Base-by-base conservation (phyloP, 495 filamentous ascomycete genomes). In the Trichoderma erinaceum region DNA sequence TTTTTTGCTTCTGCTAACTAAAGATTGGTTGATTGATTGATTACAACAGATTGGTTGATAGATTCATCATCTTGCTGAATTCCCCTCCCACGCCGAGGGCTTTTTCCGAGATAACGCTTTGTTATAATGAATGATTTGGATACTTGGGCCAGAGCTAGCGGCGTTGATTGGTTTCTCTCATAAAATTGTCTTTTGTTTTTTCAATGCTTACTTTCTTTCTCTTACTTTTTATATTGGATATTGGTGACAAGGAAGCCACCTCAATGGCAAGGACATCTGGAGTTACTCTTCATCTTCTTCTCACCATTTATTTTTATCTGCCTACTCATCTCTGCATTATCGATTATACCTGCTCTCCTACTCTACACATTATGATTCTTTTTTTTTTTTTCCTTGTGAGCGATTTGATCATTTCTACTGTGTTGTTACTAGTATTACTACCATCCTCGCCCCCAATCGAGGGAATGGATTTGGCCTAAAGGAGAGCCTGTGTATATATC, bases 31-130 rank as follows among this genome's bases (percentile, higher is more conserved):
- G 56, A 27, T 32, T 61, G 56, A 61, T 61, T 61, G 25, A 32
- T 32, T 61, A 61, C 56, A 29, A 61, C 56, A 61, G 56, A 61
- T 61, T 61, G 56, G n/a, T 32, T 61, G 25, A 61, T 61, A 61
- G 56, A 61, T 32, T 61, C 25, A 7, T 32, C 56, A 61, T 61
- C 27, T 61, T 61, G 23, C 25, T 29, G 4, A 16, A 15, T 29
- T 6, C 16, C 50, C 23, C 25, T 3, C 8, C 56, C 25, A 8
- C 15, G 25, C 27, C 25, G 8, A 38, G 7, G 56, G 56, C 21
- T 1, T 32, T 61, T 32, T 32, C 11, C 11, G 56, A 61, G 56
- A 32, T 25, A 61, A 25, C 12, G 29, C 13, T 32, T 61, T 61
- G 23, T 61, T 32, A 13, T 61, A 61, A 61, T 32, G 56, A 32